A percentile compares a stretch with the other conserved stretches of the same genome.
phyloP scores from a whole-genome alignment of 768 basidiomycete species.

The Xerocomellus intermedius region DNA sequence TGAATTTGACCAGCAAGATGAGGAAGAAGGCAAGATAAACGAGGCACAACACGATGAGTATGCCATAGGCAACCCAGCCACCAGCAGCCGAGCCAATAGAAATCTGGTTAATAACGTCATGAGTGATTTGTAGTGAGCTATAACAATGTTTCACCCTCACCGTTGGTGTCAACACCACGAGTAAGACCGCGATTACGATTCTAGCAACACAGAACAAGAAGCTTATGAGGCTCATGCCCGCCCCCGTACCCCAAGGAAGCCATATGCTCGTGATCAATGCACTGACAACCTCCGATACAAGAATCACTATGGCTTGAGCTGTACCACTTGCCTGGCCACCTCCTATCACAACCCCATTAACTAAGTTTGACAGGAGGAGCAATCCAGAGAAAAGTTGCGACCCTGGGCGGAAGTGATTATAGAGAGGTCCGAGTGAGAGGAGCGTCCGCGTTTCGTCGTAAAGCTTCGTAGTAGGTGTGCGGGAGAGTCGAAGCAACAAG shows the following conservation, averaged over 20 bases:
- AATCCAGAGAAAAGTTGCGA: constrained; percentile 86
- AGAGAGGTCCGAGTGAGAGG: constrained; percentile 86
- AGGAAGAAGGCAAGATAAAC: constrained; percentile 80
- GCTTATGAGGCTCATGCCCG: constrained; percentile 94
- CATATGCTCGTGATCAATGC: constrained; percentile 89
- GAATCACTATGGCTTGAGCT: constrained; percentile 85
- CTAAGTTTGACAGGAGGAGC: constrained; percentile 78
- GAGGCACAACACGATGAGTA: constrained; percentile 78
- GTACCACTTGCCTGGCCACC: constrained; percentile 89
- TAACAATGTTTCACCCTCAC: constrained; percentile 46
- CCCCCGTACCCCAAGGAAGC: constrained; percentile 96
- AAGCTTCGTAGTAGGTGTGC: constrained; percentile 82
- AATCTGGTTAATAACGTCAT: constrained; percentile 50
- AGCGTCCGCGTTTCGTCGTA: constrained; percentile 95
- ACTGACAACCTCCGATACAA: constrained; percentile 83
- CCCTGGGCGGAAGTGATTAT: constrained; percentile 91
- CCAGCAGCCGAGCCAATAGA: constrained; percentile 76
- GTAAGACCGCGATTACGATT: constrained; percentile 84
- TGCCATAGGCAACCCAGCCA: constrained; percentile 93
- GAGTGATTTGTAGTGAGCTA: constrained; percentile 3
- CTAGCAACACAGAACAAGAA: constrained; percentile 91
- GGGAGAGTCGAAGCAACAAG: constrained; percentile 72
- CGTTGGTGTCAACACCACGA: constrained; percentile 86
- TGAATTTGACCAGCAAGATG: constrained; percentile 81
- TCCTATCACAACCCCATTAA: constrained; percentile 82